Evolutionary conservation across 148 eudicot species (phyloP), one percentile per base, ranked within the genome.

Genomic region (Oxyria digyna): DNA sequence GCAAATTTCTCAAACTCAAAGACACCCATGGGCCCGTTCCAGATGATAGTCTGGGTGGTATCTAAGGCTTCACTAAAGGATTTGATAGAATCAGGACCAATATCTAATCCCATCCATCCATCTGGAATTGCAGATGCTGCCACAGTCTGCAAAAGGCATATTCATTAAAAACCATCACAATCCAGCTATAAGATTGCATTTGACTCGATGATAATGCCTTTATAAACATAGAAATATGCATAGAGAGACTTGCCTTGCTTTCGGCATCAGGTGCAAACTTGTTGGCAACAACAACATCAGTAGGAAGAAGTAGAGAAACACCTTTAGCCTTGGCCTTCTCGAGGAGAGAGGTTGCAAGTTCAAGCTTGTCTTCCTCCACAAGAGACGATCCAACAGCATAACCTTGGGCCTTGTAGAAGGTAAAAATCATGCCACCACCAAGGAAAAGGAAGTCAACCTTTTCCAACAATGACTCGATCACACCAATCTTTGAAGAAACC

Each of bases 361-460:
- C 92, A 75, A 88, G 87, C 79, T 91, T 89, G 82, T 91, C 97
- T 74, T 81, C 89, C 82, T 91, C 97, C 33, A 91, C 97, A 63
- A 87, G 87, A 29, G 97, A 91, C 4, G 89, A 84, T 52, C 96
- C 97, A 35, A 91, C 89, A 9, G 79, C 17, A 42, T 63, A 72
- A 12, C 97, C 97, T 84, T 87, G 91, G 76, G 97, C 97, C 74
- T 87, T 89, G 91, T 87, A 91, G 72, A 91, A 91, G 8, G 97
- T 91, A 42, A 69, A 91, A 48, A 89, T 91, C 98, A 92, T 92
- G 23, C 96, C 96, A 64, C 98, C 98, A 74, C 98, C 98, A 15
- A 92, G 85, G 41, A 92, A 55, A 33, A 92, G 87, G 23, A 85
- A 68, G 41, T 89, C 86, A 73, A 82, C 85, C 80, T 87, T 89